Percentiles rank a stretch among this genome's conserved stretches.
These are phyloP conservation scores for Lathyrus aphaca DNA, from an alignment of 306 rosid species.

Conservation along the genomic window DNA sequence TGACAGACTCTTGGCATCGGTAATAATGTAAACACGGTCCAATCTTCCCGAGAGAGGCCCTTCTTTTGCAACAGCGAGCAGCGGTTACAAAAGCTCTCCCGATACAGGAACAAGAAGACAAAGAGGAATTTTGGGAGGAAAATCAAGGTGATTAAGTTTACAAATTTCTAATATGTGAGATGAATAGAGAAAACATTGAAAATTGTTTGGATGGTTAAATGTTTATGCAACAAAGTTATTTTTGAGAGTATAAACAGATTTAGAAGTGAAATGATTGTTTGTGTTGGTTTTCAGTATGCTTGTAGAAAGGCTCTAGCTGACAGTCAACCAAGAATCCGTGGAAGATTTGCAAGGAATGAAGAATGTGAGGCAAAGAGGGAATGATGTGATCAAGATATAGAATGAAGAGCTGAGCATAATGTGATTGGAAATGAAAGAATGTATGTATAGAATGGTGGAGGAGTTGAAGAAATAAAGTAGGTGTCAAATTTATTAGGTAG, in stretches of 20 bases:
- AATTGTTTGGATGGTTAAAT: not conserved
- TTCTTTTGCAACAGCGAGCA: constrained; percentile 61
- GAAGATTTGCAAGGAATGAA: constrained; percentile 95
- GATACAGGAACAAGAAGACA: constrained; percentile 90
- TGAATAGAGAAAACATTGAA: constrained; percentile 19
- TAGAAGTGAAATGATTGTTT: constrained; percentile 23
- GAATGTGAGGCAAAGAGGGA: constrained; percentile 67
- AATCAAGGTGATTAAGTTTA: constrained; percentile 69
- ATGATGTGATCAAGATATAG: constrained; percentile 44
- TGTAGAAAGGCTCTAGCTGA: constrained; percentile 99
- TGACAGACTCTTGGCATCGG: constrained; percentile 83
- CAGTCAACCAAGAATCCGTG: constrained; percentile 97
- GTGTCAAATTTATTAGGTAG: constrained; percentile 32
- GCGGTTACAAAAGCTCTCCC: constrained; percentile 85
- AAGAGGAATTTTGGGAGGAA: constrained; percentile 97
- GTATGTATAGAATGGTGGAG: constrained; percentile 25
- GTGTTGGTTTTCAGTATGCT: constrained; percentile 66
- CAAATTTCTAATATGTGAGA: not conserved
- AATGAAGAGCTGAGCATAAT: constrained; percentile 34
- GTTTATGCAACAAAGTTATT: no score
- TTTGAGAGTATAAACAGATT: not conserved
- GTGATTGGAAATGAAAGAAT: constrained; percentile 20
- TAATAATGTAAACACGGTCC: constrained; percentile 51
- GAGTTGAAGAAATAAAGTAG: constrained; percentile 45
- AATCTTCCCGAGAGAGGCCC: constrained; percentile 69